Evolutionary conservation across 176 grass and related monocot genomes (phyloP), one percentile per base, ranked within the genome.

Genomic region (Aechmea fasciata): DNA sequence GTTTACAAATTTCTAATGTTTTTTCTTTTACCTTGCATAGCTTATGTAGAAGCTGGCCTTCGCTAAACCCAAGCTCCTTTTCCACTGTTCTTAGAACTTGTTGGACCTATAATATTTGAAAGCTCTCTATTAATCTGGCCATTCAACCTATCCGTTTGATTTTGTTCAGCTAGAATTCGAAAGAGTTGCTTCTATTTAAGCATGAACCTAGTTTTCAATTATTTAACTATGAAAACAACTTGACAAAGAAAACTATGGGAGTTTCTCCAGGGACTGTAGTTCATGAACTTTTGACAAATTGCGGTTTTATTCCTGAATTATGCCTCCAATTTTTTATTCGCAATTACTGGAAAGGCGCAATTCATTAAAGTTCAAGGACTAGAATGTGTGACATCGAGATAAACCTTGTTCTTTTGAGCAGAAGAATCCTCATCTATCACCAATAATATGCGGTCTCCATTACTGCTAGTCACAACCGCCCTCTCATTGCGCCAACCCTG

Each of bases 401-500:
- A 54, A 55, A 86, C 83, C 80, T 85, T 90, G 50, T 70, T 84
- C 61, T 84, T 91, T 28, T 78, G 81, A 25, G 61, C 10, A 9
- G 49, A 74, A 11, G 74, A 74, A 66, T 96, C 77, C 12, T 71
- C 52, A 55, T 81, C 78, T 0, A 77, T 52, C 11, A 75, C 74
- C 1, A 96, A 73, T 71, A 84, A 33, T 2, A 96, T 71, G 47
- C 91, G 80, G 20, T 80, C 83, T 20, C 78, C 78, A 0, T 77
- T 55, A 9, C 73, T 65, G 0, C 74, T 48, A 74, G 55, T 83
- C 13, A 52, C 78, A 20, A 91, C 73, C 64, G 91, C 83, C 3
- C 75, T 84, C 68, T 96, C 91, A 12, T 86, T 78, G 48, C 74
- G 68, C 91, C 91, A 96, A 19, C 91, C 85, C 91, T 96, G 78